phyloP scores from a whole-genome alignment of 2,329 filamentous ascomycete species.

The Dothistroma septosporum region DNA sequence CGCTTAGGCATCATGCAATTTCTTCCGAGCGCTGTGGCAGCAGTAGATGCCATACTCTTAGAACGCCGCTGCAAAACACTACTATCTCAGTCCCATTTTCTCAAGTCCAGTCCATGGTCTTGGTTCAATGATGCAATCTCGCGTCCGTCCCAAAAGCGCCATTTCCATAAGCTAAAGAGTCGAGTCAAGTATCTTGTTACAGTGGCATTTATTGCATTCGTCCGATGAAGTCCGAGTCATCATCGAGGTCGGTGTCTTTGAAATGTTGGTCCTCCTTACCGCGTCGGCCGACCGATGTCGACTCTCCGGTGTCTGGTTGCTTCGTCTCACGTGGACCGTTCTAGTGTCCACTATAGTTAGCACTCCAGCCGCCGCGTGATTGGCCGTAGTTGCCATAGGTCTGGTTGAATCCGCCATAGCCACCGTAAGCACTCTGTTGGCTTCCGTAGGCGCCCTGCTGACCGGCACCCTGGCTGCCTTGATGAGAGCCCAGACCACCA shows the following conservation, averaged over 20 bases:
- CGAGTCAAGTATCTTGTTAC: slow-evolving; percentile 8
- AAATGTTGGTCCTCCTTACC: not conserved
- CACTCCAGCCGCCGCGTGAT: slow-evolving; percentile 34
- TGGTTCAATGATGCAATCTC: slow-evolving; percentile 3
- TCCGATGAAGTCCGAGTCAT: not conserved
- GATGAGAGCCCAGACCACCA: slow-evolving; percentile 48
- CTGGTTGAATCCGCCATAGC: slow-evolving; percentile 35
- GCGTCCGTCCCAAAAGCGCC: slow-evolving; percentile 4
- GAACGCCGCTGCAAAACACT: slow-evolving; percentile 1
- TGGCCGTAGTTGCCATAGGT: slow-evolving; percentile 31
- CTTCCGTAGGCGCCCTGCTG: slow-evolving; percentile 37
- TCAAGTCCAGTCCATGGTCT: slow-evolving; percentile 2
- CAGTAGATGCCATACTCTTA: not conserved
- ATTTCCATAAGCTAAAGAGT: slow-evolving; percentile 5
- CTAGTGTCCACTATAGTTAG: slow-evolving; percentile 32
- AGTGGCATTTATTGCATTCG: not conserved
- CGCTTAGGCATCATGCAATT: not conserved
- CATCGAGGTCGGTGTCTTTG: not conserved
- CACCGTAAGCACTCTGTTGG: slow-evolving; percentile 36
- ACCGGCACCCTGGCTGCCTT: slow-evolving; percentile 41
- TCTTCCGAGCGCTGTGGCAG: not conserved
- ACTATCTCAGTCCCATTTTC: slow-evolving; percentile 8
- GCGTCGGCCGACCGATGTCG: not conserved
- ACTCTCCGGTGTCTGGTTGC: not conserved
- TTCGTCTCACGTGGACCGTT: slow-evolving; percentile 4